Evolutionary conservation across 768 basidiomycete genomes (phyloP).

Genomic region (Mycena rosella): DNA sequence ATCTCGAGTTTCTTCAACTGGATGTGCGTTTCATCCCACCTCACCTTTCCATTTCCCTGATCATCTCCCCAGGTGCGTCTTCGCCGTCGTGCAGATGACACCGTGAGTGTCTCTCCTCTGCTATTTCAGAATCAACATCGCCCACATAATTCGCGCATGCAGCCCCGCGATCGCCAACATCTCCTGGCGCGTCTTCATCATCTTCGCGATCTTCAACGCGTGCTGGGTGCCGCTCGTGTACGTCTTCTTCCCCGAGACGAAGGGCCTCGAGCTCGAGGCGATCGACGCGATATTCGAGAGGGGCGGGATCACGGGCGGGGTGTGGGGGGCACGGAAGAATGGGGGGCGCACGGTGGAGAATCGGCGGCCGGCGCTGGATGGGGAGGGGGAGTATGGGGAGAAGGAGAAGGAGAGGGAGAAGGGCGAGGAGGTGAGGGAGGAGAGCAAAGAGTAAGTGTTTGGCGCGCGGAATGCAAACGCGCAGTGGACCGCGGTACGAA

Average conservation of each 20-base stretch:
- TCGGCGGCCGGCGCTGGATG: conserved; percentile 10
- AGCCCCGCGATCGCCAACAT: conserved; percentile 54
- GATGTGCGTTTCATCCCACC: conserved; percentile 37
- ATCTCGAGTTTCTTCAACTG: conserved; percentile 51
- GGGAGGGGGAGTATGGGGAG: conserved; percentile 1
- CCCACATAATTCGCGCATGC: not conserved
- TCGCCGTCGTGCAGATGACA: conserved; percentile 58
- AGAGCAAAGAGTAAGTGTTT: no score
- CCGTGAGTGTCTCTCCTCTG: conserved; percentile 43
- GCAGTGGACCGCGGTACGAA: no score
- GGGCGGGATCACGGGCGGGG: conserved; percentile 57
- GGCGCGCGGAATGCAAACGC: no score
- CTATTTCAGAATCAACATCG: no score
- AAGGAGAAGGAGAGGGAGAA: not conserved
- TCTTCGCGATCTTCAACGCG: conserved; percentile 60
- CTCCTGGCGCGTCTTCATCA: conserved; percentile 58
- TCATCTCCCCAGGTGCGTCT: conserved; percentile 49
- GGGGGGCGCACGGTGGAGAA: conserved; percentile 49
- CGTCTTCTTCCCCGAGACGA: conserved; percentile 50
- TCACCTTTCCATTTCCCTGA: no score
- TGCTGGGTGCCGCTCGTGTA: conserved; percentile 54
- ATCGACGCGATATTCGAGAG: conserved; percentile 56
- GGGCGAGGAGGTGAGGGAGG: not conserved
- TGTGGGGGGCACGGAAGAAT: conserved; percentile 47
- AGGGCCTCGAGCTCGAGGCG: conserved; percentile 55